phyloP scores from a whole-genome alignment of 805 yeast genomes.

The Isabelozyma pseudorhagii region DNA sequence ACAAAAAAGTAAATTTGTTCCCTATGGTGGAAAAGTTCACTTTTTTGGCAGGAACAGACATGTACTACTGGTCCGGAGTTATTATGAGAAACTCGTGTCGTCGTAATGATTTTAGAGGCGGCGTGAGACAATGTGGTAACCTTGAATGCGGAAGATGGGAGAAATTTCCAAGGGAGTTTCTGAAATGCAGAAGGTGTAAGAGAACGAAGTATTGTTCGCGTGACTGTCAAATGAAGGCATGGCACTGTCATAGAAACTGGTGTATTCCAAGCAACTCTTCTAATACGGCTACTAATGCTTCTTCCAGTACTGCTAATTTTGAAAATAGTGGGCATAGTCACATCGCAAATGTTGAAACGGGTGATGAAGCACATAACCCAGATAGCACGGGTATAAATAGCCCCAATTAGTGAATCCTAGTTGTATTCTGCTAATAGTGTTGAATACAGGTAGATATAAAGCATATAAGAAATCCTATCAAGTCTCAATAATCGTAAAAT shows the following conservation, averaged over 20 bases:
- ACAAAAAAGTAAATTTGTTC: slow-evolving; percentile 63
- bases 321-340: background rate
- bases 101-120: slow-evolving; percentile 81
- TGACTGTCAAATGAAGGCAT: slow-evolving; percentile 86
- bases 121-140: slow-evolving; percentile 92
- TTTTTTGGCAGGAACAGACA: slow-evolving; percentile 64
- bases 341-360: background rate
- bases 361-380: background rate
- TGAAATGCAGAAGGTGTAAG: slow-evolving; percentile 91
- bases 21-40: slow-evolving; percentile 93
- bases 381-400: background rate
- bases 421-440: background rate
- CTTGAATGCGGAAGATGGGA: slow-evolving; percentile 96
- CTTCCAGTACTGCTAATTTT: background rate
- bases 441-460: too few species aligned
- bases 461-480: too few species aligned
- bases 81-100: slow-evolving; percentile 95
- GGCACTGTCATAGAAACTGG: slow-evolving; percentile 95
- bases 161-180: slow-evolving; percentile 82
- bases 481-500: too few species aligned
- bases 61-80: slow-evolving; percentile 97
- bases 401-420: background rate
- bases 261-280: slow-evolving; percentile 55
- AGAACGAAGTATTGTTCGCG: slow-evolving; percentile 93
- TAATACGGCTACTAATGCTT: slow-evolving; percentile 13